Evolutionary conservation across 2,329 filamentous ascomycete species (phyloP).

Genomic region (Paecilomyces sp.): DNA sequence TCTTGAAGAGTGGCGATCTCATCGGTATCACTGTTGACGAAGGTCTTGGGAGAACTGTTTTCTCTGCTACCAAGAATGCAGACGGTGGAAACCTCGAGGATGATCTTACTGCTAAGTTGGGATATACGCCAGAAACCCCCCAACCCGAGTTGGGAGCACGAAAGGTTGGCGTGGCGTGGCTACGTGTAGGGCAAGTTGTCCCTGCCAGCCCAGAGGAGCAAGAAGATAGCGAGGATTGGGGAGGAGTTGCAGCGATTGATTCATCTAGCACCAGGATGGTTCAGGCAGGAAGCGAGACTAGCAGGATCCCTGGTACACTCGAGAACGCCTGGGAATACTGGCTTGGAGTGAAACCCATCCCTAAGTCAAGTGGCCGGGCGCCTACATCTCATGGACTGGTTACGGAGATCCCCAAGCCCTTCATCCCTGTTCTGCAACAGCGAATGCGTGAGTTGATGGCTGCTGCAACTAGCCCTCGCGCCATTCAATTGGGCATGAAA

Average conservation of each 20-base stretch:
- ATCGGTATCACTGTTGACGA: slow-evolving; percentile 87
- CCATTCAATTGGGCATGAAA: slow-evolving; percentile 79
- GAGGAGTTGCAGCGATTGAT: slow-evolving; percentile 78
- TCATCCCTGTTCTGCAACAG: slow-evolving; percentile 56
- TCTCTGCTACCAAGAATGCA: slow-evolving; percentile 53
- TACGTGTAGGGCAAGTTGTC: slow-evolving; percentile 71
- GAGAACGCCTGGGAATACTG: slow-evolving; percentile 86
- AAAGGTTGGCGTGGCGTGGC: slow-evolving; percentile 72
- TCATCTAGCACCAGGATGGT: slow-evolving; percentile 81
- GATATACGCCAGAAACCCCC: slow-evolving; percentile 19
- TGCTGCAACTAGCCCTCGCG: slow-evolving; percentile 79
- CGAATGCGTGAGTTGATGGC: slow-evolving; percentile 78
- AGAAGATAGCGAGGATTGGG: slow-evolving; percentile 68
- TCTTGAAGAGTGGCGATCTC: slow-evolving; percentile 80
- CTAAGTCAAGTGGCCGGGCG: slow-evolving; percentile 34
- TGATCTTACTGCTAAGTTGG: slow-evolving; percentile 49
- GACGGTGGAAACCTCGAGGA: slow-evolving; percentile 62
- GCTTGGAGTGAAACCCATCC: slow-evolving; percentile 64
- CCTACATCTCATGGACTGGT: slow-evolving; percentile 29
- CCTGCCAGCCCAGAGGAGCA: slow-evolving; percentile 41
- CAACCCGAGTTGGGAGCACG: slow-evolving; percentile 28
- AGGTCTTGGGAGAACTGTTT: slow-evolving; percentile 71
- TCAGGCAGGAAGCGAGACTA: slow-evolving; percentile 80
- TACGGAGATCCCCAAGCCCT: slow-evolving; percentile 31
- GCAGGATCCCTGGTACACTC: slow-evolving; percentile 68